Conservation (phyloP, 2,329 filamentous ascomycete species). For the Penicillium sp. region DNA sequence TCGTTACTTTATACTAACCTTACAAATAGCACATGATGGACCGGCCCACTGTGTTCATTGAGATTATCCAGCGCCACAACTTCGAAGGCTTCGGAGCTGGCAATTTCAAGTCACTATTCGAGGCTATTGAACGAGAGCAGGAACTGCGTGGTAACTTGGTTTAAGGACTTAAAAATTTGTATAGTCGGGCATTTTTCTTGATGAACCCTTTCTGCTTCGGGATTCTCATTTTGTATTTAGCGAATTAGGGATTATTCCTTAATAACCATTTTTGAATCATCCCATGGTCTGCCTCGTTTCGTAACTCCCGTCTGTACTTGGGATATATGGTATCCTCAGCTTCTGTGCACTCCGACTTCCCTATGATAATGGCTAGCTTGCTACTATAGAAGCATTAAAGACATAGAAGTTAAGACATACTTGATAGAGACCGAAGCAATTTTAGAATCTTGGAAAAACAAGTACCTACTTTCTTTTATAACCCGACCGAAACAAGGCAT, state of each 20-base stretch:
- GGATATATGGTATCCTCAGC: neutral
- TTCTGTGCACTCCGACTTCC: neutral
- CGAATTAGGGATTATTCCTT: neutral
- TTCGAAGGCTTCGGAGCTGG: constrained; percentile 90
- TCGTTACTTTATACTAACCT: neutral
- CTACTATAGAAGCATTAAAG: neutral
- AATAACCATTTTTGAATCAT: neutral
- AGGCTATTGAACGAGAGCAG: constrained; percentile 91
- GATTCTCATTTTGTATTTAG: neutral
- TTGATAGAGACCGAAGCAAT: neutral
- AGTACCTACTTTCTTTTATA: neutral
- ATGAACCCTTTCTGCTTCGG: neutral
- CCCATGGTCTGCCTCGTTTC: neutral
- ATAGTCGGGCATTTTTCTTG: neutral
- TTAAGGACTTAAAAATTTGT: constrained; percentile 10
- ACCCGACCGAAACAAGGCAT: neutral
- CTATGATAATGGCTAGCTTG: neutral
- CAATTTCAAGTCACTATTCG: constrained; percentile 91
- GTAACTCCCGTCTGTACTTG: neutral
- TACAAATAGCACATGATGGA: constrained; percentile 65
- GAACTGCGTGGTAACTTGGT: constrained; percentile 69
- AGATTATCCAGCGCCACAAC: constrained; percentile 86
- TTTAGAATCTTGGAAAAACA: neutral
- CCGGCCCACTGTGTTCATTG: constrained; percentile 86
- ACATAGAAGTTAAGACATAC: neutral